phyloP scores from a whole-genome alignment of 2,329 filamentous ascomycete genomes.

The Aspergillus sp. region DNA sequence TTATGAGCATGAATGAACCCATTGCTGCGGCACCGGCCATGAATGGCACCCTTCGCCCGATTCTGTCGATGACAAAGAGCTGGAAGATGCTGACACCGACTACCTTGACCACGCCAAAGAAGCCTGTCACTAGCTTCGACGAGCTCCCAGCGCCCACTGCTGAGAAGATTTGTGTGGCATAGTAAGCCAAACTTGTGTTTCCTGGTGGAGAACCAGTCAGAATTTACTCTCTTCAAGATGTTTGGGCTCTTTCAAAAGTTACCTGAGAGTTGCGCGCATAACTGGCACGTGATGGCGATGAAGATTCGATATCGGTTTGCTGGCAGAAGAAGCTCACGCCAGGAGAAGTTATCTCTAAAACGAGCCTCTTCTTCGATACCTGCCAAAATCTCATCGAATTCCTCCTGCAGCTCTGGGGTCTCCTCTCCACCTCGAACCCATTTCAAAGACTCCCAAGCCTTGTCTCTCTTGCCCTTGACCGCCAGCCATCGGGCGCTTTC shows the following conservation, averaged over 20 bases:
- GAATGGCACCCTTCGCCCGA: slow-evolving; percentile 52
- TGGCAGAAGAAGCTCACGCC: slow-evolving; percentile 49
- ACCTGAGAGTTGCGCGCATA: slow-evolving; percentile 48
- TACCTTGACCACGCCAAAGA: slow-evolving; percentile 56
- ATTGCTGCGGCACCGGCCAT: slow-evolving; percentile 51
- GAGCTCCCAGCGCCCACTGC: slow-evolving; percentile 50
- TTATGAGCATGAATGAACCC: slow-evolving; percentile 55
- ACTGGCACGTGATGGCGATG: slow-evolving; percentile 52
- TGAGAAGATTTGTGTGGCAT: slow-evolving; percentile 54
- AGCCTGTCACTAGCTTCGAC: slow-evolving; percentile 52
- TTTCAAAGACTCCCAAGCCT: slow-evolving; percentile 50
- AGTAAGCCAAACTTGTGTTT: slow-evolving; percentile 54
- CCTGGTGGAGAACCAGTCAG: slow-evolving; percentile 23
- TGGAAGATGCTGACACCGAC: slow-evolving; percentile 50
- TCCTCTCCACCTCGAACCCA: slow-evolving; percentile 54
- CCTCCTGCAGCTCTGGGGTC: slow-evolving; percentile 31
- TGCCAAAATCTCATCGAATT: slow-evolving; percentile 42
- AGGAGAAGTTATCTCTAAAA: slow-evolving; percentile 47
- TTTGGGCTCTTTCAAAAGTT: too few species aligned
- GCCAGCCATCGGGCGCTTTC: slow-evolving; percentile 52
- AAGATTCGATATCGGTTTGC: slow-evolving; percentile 51
- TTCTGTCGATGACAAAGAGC: slow-evolving; percentile 50
- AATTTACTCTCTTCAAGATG: too few species aligned
- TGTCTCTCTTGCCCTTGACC: slow-evolving; percentile 46
- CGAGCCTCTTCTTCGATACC: slow-evolving; percentile 51